phyloP scores from a whole-genome alignment of 495 filamentous ascomycete genomes.

The Chaetomidium leptoderma region DNA sequence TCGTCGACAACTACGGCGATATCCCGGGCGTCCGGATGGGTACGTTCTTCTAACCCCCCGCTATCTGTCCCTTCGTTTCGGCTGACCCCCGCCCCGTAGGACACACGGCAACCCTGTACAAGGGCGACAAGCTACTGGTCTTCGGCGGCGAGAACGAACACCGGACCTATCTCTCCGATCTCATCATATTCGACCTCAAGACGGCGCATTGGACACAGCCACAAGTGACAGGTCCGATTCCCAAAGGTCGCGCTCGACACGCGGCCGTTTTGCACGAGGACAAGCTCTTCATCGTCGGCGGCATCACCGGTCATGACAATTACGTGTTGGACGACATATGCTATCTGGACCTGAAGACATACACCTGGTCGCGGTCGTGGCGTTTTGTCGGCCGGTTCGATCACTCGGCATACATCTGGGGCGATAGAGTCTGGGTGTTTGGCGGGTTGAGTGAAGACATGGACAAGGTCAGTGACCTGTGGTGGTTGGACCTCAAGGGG shows the following conservation, averaged over 20 bases:
- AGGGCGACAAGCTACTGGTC: slow-evolving; percentile 88
- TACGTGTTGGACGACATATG: slow-evolving; percentile 90
- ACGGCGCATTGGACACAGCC: slow-evolving; percentile 94
- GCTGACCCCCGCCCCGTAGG: slow-evolving; percentile 48
- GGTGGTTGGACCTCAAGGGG: slow-evolving; percentile 92
- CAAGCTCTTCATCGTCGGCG: slow-evolving; percentile 90
- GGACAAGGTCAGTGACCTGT: slow-evolving; percentile 91
- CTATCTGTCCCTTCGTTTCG: neutral
- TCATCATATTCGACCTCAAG: slow-evolving; percentile 91
- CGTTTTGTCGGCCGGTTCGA: slow-evolving; percentile 90
- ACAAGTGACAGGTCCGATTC: slow-evolving; percentile 72
- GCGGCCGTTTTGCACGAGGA: slow-evolving; percentile 93
- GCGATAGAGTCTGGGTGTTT: slow-evolving; percentile 93
- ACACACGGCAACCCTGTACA: slow-evolving; percentile 92
- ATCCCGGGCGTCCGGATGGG: slow-evolving; percentile 98
- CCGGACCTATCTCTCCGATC: slow-evolving; percentile 86
- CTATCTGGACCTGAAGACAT: slow-evolving; percentile 94
- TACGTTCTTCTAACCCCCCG: slow-evolving; percentile 36
- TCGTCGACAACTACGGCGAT: slow-evolving; percentile 98
- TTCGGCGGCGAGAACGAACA: slow-evolving; percentile 99
- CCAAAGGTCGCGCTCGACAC: slow-evolving; percentile 86
- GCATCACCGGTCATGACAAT: slow-evolving; percentile 81
- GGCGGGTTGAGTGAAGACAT: slow-evolving; percentile 90
- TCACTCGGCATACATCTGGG: slow-evolving; percentile 85
- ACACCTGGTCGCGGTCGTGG: slow-evolving; percentile 96